Evolutionary conservation across 2,329 filamentous ascomycete species (phyloP), one percentile per base, ranked within the genome.

Genomic region (Stagonosporopsis vannaccii): DNA sequence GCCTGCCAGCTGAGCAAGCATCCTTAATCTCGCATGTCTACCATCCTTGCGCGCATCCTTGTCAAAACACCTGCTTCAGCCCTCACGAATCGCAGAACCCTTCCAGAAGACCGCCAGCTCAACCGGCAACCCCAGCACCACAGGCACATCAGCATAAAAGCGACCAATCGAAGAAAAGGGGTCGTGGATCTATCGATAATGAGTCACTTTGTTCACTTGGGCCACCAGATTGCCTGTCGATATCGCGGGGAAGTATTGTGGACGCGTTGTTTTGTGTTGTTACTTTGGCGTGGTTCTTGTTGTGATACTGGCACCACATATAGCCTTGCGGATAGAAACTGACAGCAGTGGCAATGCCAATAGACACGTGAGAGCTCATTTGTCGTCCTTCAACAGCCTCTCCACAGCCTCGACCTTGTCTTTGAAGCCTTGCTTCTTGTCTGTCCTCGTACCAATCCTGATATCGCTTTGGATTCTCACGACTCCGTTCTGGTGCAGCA

Each of bases 391-490:
- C 59, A 88, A 68, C 51, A 88, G 64, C 63, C 79, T 77, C 63
- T 85, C 78, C 30, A 89, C 85, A 46, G 87, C 82, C 22, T 77
- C 78, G 20, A 96, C 90, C 79, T 96, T 97, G 63, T 96, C 90
- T 70, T 87, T 84, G 32, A 90, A 89, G 2, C 86, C 86, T 78
- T 97, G 92, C 73, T 83, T 85, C 84, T 96, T 96, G 74, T 97
- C 92, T 67, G 89, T 96, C 70, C 92, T 87, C 25, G 90, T 90
- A 1, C 94, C 94, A 39, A 92, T 87, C 12, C 94, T 83, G 79
- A 98, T 93, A 72, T 94, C 92, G 25, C 88, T 90, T 81, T 98
- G 94, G 36, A 98, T 90, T 51, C 95, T 82, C 41, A 77, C 74
- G 19, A 76, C 68, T 6, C 75, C 75, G 50, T 75, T 75, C 46